Evolutionary conservation across 805 yeast species (phyloP).

Genomic region (Lipomyces mesembrius): DNA sequence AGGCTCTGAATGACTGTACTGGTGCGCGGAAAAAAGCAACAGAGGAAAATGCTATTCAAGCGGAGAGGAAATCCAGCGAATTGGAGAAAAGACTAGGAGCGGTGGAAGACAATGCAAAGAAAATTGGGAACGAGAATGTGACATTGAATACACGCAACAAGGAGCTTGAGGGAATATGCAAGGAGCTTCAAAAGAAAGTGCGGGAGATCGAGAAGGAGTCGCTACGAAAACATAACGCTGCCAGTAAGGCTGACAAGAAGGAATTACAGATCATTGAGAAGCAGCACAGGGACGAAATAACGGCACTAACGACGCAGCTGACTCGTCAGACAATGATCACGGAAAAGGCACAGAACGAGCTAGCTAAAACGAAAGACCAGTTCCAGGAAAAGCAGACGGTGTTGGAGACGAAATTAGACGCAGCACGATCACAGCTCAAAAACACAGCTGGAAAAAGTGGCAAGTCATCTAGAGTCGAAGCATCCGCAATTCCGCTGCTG

Average conservation of each 20-base stretch:
- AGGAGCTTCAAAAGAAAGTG: constrained; percentile 14
- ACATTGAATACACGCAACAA: constrained; percentile 7
- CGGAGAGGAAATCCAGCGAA: constrained; percentile 12
- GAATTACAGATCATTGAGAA: constrained; percentile 20
- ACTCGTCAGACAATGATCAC: constrained; percentile 18
- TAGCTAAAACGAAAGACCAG: constrained; percentile 21
- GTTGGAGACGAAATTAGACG: constrained; percentile 25
- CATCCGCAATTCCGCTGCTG: constrained; percentile 12
- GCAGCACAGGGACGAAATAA: constrained; percentile 17
- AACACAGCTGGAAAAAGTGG: constrained; percentile 7
- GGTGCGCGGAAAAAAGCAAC: neutral
- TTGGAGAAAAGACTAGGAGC: constrained; percentile 3
- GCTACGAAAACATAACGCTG: constrained; percentile 4
- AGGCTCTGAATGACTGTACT: neutral
- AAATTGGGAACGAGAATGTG: constrained; percentile 2
- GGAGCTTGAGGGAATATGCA: constrained; percentile 20
- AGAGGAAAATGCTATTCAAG: neutral
- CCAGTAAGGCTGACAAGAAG: constrained; percentile 17
- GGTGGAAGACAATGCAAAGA: neutral
- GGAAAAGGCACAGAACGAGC: constrained; percentile 24
- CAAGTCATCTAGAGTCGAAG: constrained; percentile 7
- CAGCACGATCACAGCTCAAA: constrained; percentile 21
- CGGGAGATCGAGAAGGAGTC: constrained; percentile 5
- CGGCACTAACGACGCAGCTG: constrained; percentile 15
- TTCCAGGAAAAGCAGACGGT: constrained; percentile 15